These are phyloP conservation scores for Cylindrotheca fusiformis DNA, from an alignment of 108 stramenopile genomes.

Conservation along the genomic window DNA sequence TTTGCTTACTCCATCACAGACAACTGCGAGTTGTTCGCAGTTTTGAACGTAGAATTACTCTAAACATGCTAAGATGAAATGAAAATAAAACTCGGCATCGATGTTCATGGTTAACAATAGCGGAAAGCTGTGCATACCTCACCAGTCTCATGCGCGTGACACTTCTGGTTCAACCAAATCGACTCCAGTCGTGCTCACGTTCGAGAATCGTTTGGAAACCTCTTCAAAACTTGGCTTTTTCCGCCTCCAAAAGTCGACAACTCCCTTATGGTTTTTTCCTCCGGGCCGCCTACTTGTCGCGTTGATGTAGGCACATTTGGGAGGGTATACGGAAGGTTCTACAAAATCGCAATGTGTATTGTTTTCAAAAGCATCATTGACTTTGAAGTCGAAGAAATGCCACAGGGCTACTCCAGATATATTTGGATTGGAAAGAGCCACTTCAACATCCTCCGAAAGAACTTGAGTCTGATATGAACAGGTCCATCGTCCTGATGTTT, in stretches of 20 bases:
- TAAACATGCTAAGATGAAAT: no score
- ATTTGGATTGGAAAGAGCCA: slow-evolving; percentile 24
- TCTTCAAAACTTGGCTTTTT: slow-evolving; percentile 18
- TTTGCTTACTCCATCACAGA: no score
- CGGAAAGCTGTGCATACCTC: no score
- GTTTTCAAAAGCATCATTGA: slow-evolving; percentile 27
- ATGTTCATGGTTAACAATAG: no score
- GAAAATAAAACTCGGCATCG: no score
- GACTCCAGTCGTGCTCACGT: no score
- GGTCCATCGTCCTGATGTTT: slow-evolving; percentile 29
- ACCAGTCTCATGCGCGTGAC: no score
- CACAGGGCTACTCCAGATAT: slow-evolving; percentile 37
- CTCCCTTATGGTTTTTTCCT: slow-evolving; percentile 47
- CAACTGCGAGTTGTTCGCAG: no score
- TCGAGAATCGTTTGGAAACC: neutral
- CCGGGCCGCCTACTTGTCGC: slow-evolving; percentile 27
- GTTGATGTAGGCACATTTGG: slow-evolving; percentile 35
- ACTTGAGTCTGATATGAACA: slow-evolving; percentile 30
- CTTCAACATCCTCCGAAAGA: slow-evolving; percentile 24
- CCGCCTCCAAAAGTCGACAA: slow-evolving; percentile 39
- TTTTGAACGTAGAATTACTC: no score
- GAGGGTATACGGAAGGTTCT: slow-evolving; percentile 20
- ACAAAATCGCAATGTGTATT: slow-evolving; percentile 40
- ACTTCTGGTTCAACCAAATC: no score
- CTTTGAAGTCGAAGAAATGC: slow-evolving; percentile 53